Conservation (phyloP, 192 early-diverging fungal genomes). For the Linnemannia elongata region DNA sequence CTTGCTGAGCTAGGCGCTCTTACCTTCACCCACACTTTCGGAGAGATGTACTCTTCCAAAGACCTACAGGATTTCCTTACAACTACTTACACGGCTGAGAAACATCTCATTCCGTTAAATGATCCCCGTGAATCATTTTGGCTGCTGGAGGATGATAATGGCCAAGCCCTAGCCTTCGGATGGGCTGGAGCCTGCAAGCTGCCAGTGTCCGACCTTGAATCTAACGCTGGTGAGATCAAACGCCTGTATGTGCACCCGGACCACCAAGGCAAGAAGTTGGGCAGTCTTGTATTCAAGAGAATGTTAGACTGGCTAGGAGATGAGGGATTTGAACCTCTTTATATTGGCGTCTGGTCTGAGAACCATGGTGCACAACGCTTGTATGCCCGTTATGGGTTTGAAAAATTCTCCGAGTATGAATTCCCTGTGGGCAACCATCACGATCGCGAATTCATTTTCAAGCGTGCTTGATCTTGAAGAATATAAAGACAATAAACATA, state of each 20-base stretch:
- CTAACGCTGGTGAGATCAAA: slow-evolving; percentile 49
- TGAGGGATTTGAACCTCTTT: slow-evolving; percentile 21
- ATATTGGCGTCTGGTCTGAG: slow-evolving; percentile 53
- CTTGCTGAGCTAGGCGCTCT: slow-evolving; percentile 42
- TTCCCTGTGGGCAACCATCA: slow-evolving; percentile 31
- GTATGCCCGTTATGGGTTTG: slow-evolving; percentile 38
- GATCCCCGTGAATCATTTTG: slow-evolving; percentile 44
- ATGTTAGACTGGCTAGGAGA: slow-evolving; percentile 39
- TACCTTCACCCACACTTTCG: slow-evolving; percentile 49
- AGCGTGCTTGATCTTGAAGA: slow-evolving; percentile 26
- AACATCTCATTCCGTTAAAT: slow-evolving; percentile 31
- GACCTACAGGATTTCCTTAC: slow-evolving; percentile 30
- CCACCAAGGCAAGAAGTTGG: slow-evolving; percentile 45
- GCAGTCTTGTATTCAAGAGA: slow-evolving; percentile 15
- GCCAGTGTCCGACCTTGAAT: slow-evolving; percentile 27
- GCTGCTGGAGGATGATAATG: slow-evolving; percentile 42
- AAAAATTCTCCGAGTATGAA: slow-evolving; percentile 30
- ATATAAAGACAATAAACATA: slow-evolving; percentile 4
- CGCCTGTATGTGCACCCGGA: slow-evolving; percentile 45
- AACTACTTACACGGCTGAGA: slow-evolving; percentile 41
- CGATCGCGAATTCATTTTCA: slow-evolving; percentile 50
- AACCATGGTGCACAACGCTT: slow-evolving; percentile 49
- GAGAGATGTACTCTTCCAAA: slow-evolving; percentile 31
- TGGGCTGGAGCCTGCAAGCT: slow-evolving; percentile 49
- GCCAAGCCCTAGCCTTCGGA: slow-evolving; percentile 35